A percentile compares a stretch with the other conserved stretches of the same genome.
Evolutionary conservation across 192 early-diverging fungal genomes (phyloP).

Genomic region (Coemansia sp.): DNA sequence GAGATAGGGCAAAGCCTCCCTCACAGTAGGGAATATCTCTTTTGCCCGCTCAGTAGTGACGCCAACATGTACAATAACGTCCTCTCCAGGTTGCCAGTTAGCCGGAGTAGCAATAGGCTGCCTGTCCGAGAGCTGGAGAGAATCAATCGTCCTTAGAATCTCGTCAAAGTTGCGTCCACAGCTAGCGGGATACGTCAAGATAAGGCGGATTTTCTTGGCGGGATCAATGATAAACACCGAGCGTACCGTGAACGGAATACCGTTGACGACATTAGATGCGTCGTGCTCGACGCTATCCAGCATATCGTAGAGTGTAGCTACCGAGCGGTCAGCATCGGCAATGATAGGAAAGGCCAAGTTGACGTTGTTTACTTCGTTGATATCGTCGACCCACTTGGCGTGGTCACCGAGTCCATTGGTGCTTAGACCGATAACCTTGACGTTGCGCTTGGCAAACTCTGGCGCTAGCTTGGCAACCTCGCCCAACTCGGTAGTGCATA

Average conservation of each 20-base stretch:
- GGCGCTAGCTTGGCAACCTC: slow-evolving; percentile 79
- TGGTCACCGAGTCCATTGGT: slow-evolving; percentile 87
- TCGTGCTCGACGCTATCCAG: slow-evolving; percentile 89
- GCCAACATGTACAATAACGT: slow-evolving; percentile 91
- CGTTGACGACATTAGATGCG: slow-evolving; percentile 82
- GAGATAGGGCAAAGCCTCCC: slow-evolving; percentile 84
- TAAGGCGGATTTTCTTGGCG: slow-evolving; percentile 86
- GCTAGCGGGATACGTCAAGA: slow-evolving; percentile 92
- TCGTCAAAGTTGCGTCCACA: slow-evolving; percentile 97
- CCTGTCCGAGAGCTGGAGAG: slow-evolving; percentile 88
- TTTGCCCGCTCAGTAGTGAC: slow-evolving; percentile 85
- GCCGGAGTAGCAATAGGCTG: slow-evolving; percentile 93
- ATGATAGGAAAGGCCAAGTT: slow-evolving; percentile 90
- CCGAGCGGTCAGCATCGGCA: slow-evolving; percentile 83
- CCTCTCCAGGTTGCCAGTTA: slow-evolving; percentile 86
- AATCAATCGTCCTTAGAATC: slow-evolving; percentile 92
- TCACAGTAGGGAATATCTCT: slow-evolving; percentile 81
- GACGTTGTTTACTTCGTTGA: slow-evolving; percentile 89
- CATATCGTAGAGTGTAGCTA: slow-evolving; percentile 96
- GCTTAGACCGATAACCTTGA: slow-evolving; percentile 94
- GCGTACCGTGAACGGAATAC: slow-evolving; percentile 94
- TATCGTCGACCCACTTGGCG: slow-evolving; percentile 88
- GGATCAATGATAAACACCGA: slow-evolving; percentile 97
- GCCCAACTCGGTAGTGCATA: slow-evolving; percentile 97
- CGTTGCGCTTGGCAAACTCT: slow-evolving; percentile 80